Conservation (phyloP, 163 green algal genomes). For the Scenedesmus sp. region DNA sequence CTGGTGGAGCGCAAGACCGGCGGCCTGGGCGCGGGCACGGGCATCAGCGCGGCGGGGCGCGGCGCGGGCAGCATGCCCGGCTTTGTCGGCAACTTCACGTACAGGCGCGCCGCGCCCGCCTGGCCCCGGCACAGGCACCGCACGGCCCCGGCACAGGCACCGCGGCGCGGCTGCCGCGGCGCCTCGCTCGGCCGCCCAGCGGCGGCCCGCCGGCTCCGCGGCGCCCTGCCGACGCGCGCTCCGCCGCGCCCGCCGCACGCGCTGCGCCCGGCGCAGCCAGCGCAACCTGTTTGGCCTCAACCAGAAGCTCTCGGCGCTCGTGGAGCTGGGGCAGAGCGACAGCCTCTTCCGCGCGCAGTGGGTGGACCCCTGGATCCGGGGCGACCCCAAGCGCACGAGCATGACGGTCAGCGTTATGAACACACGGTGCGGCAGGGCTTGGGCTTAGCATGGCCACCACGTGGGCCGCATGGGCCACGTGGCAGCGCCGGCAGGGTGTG, state of each 20-base stretch:
- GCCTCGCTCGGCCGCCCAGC: too few species aligned
- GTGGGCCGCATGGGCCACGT: too few species aligned
- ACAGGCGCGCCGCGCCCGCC: conserved; percentile 56
- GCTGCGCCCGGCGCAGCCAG: conserved; percentile 49
- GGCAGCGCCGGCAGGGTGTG: not conserved
- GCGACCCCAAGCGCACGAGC: conserved; percentile 86
- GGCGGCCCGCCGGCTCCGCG: too few species aligned
- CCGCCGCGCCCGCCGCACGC: too few species aligned
- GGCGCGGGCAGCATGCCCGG: conserved; percentile 77
- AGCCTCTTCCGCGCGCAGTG: conserved; percentile 88
- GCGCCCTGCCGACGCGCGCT: too few species aligned
- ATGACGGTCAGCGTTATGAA: conserved; percentile 88
- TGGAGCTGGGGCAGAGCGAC: conserved; percentile 90
- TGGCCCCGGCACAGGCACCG: too few species aligned
- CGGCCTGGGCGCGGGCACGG: conserved; percentile 86
- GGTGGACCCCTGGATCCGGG: conserved; percentile 93
- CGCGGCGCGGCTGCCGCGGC: too few species aligned
- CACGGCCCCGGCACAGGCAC: too few species aligned
- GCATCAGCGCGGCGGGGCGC: conserved; percentile 69
- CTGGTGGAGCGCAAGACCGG: conserved; percentile 90
- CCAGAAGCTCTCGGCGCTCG: conserved; percentile 84
- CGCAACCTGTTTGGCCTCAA: conserved; percentile 76
- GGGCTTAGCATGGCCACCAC: not conserved
- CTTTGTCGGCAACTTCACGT: conserved; percentile 86
- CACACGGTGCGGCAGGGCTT: conserved; percentile 43